Evolutionary conservation across 2,329 filamentous ascomycete species (phyloP), one percentile per base, ranked within the genome.

Genomic region (Cladosporium colombiae): DNA sequence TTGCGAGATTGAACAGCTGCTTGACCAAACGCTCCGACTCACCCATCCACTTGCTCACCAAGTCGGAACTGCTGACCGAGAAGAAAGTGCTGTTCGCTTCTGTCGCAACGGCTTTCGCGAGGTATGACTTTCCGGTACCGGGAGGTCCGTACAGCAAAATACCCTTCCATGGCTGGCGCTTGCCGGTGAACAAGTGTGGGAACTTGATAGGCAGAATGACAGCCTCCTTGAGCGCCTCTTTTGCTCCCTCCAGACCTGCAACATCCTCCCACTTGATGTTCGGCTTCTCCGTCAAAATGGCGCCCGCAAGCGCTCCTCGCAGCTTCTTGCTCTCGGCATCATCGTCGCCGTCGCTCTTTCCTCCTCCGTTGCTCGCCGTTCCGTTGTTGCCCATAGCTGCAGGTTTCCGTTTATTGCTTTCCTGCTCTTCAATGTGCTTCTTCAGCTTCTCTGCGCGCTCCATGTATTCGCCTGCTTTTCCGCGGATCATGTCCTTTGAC

Each of bases 21-120:
- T 98, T 98, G 65, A 99, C 95, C 72, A 99, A 96, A 92, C 93
- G 88, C 87, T 99, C 95, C 84, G 91, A 96, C 81, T 99, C 95
- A 82, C 95, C 95, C 95, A 99, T 99, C 95, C 95, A 99, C 78
- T 99, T 99, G 78, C 92, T 97, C 68, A 99, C 95, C 79, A 99
- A 79, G 78, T 99, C 95, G 76, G 92, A 96, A 84, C 92, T 96
- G 81, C 92, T 96, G 71, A 99, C 94, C 75, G 93, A 97, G 85
- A 99, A 99, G 78, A 99, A 99, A 3, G 95, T 98, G 80, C 93
- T 97, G 80, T 99, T 98, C 66, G 95, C 95, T 80, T 99, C 95
- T 21, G 95, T 99, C 62, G 95, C 95, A 60, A 99, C 94, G 2
- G 95, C 95, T 80, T 98, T 99, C 68, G 95, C 95, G 63, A 99